Evolutionary conservation across 805 yeast genomes (phyloP).

Genomic region (Ogataea trehalophila): DNA sequence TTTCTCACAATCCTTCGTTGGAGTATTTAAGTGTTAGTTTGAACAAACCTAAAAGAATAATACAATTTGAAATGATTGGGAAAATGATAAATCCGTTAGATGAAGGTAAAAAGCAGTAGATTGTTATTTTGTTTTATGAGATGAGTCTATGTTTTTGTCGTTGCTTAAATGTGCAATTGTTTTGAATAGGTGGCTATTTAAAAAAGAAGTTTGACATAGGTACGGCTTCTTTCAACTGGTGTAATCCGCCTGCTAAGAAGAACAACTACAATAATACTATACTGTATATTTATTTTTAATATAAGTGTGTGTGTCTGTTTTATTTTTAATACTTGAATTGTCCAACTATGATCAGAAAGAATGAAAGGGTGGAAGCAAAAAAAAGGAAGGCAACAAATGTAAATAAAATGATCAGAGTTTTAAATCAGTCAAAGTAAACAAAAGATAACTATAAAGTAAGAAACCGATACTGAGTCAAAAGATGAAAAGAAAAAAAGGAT

Average conservation of each 20-base stretch:
- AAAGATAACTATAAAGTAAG: no score
- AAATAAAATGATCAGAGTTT: background rate
- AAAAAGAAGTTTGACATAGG: no score
- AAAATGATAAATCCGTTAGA: constrained; percentile 34
- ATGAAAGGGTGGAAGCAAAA: background rate
- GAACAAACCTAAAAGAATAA: constrained; percentile 38
- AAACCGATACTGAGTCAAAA: no score
- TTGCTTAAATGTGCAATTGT: no score
- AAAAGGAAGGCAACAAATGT: background rate
- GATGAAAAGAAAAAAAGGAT: no score
- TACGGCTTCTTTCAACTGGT: no score
- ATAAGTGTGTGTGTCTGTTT: background rate
- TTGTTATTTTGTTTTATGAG: no score
- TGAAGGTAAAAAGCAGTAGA: background rate
- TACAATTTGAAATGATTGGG: constrained; percentile 32
- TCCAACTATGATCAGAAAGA: background rate
- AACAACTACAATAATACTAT: background rate
- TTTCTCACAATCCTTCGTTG: constrained; percentile 53
- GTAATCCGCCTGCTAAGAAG: no score
- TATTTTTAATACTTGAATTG: background rate
- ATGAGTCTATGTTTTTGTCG: no score
- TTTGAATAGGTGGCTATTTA: no score
- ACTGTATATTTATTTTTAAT: background rate
- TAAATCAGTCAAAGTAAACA: no score
- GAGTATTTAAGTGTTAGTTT: constrained; percentile 50